A percentile compares a stretch with the other conserved stretches of the same genome.
Conservation (phyloP, 441 rosid species). For the Lepidium campestre region DNA sequence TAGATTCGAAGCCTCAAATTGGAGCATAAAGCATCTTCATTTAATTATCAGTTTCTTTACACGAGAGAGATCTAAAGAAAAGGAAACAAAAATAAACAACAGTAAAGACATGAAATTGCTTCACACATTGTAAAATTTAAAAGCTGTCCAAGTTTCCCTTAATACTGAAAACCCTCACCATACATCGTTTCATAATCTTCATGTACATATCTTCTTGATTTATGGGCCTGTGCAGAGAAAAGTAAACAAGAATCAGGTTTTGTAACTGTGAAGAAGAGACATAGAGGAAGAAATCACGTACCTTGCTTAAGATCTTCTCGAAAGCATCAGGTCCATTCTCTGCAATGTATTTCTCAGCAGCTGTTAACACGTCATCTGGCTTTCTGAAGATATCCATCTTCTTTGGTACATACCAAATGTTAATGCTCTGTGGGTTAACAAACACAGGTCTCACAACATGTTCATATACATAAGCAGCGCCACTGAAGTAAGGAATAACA, state of each 20-base stretch:
- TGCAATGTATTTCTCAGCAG: slow-evolving; percentile 77
- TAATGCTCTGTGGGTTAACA: slow-evolving; percentile 60
- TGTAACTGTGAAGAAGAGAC: slow-evolving; percentile 23
- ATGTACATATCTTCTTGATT: slow-evolving; percentile 32
- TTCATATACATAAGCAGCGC: slow-evolving; percentile 92
- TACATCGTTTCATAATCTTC: slow-evolving; percentile 4
- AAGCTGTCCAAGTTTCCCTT: slow-evolving; percentile 8
- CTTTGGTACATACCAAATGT: slow-evolving; percentile 80
- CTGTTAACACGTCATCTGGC: slow-evolving; percentile 71
- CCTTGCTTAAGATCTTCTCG: slow-evolving; percentile 70
- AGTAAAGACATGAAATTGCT: slow-evolving; percentile 15
- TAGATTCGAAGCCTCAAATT: neutral
- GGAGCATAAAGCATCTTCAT: neutral
- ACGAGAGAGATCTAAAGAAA: neutral
- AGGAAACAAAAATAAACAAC: neutral
- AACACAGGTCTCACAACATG: slow-evolving; percentile 77
- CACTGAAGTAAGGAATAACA: slow-evolving; percentile 89
- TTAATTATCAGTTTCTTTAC: neutral
- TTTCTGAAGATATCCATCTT: slow-evolving; percentile 50
- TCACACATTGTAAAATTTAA: slow-evolving; percentile 13
- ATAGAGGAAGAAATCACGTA: slow-evolving; percentile 31
- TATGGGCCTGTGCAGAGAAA: slow-evolving; percentile 46
- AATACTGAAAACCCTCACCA: slow-evolving; percentile 20
- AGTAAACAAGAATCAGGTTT: neutral
- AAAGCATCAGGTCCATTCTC: slow-evolving; percentile 79